These are phyloP conservation scores for Moesziomyces sp. DNA, from an alignment of 1,284 basidiomycete species.

Conservation along the genomic window DNA sequence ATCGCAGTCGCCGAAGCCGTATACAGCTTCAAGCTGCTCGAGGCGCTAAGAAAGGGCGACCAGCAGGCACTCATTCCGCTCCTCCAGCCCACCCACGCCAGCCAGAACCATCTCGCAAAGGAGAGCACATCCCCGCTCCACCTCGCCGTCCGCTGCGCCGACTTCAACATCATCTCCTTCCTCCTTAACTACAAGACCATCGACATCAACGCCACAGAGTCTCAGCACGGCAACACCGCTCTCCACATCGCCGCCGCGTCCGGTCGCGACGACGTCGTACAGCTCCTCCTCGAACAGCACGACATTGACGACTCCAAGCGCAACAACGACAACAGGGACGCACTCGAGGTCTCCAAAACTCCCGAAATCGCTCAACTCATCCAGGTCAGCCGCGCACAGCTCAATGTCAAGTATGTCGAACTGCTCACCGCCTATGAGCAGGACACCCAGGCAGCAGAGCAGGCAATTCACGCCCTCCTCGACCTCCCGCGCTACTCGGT, in stretches of 20 bases:
- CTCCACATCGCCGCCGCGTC: slow-evolving; percentile 87
- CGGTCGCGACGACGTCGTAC: slow-evolving; percentile 79
- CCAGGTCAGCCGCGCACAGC: slow-evolving; percentile 79
- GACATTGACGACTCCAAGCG: slow-evolving; percentile 82
- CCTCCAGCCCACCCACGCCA: slow-evolving; percentile 58
- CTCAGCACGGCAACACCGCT: slow-evolving; percentile 76
- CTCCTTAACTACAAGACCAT: slow-evolving; percentile 78
- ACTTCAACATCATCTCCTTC: slow-evolving; percentile 72
- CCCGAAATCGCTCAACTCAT: slow-evolving; percentile 77
- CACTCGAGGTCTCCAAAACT: slow-evolving; percentile 78
- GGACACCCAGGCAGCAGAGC: slow-evolving; percentile 69
- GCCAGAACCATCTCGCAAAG: slow-evolving; percentile 24
- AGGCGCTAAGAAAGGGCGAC: slow-evolving; percentile 73
- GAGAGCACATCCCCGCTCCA: slow-evolving; percentile 75
- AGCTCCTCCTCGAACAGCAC: slow-evolving; percentile 71
- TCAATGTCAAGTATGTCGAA: slow-evolving; percentile 81
- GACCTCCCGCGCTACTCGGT: slow-evolving; percentile 43
- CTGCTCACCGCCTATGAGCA: slow-evolving; percentile 71
- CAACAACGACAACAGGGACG: slow-evolving; percentile 78
- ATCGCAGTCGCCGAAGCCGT: slow-evolving; percentile 47
- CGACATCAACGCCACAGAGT: slow-evolving; percentile 61
- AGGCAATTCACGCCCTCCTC: slow-evolving; percentile 69
- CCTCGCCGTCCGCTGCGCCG: slow-evolving; percentile 84
- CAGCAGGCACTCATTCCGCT: slow-evolving; percentile 47
- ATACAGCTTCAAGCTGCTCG: slow-evolving; percentile 78